Percentiles rank a stretch among this genome's conserved stretches.
phyloP scores from a whole-genome alignment of 2,329 filamentous ascomycete genomes.

The Fusarium albidum region DNA sequence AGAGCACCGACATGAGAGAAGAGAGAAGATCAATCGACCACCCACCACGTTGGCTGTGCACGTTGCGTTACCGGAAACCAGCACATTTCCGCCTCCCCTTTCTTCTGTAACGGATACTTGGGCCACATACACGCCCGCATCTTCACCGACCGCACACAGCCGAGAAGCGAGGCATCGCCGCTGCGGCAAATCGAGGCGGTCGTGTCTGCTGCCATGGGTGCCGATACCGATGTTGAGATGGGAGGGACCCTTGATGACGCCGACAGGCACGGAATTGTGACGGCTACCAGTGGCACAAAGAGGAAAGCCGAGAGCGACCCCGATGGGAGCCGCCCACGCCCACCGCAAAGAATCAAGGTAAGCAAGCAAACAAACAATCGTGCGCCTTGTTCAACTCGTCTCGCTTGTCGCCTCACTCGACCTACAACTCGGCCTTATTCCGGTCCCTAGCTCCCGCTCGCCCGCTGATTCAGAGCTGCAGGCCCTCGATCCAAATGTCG shows the following conservation, averaged over 20 bases:
- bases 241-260: constrained; percentile 9
- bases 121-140: constrained; percentile 2
- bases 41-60: constrained; percentile 12
- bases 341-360: constrained; percentile 60
- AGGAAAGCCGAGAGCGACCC: constrained; percentile 55
- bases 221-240: constrained; percentile 45
- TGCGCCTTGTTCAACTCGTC: neutral
- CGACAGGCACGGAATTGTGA: constrained; percentile 10
- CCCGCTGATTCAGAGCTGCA: constrained; percentile 47
- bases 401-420: constrained; percentile 11
- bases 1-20: constrained; percentile 23
- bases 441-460: neutral
- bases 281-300: constrained; percentile 51
- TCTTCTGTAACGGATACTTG: neutral
- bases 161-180: neutral
- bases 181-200: constrained; percentile 1
- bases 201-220: constrained; percentile 54
- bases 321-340: constrained; percentile 50
- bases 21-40: constrained; percentile 23
- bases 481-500: constrained; percentile 89
- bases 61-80: constrained; percentile 1
- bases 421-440: too few species aligned
- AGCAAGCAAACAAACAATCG: constrained; percentile 30
- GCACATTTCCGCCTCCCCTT: neutral
- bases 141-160: neutral